Conservation (phyloP, 345 rosid species). For the Dipteronia sinensis region DNA sequence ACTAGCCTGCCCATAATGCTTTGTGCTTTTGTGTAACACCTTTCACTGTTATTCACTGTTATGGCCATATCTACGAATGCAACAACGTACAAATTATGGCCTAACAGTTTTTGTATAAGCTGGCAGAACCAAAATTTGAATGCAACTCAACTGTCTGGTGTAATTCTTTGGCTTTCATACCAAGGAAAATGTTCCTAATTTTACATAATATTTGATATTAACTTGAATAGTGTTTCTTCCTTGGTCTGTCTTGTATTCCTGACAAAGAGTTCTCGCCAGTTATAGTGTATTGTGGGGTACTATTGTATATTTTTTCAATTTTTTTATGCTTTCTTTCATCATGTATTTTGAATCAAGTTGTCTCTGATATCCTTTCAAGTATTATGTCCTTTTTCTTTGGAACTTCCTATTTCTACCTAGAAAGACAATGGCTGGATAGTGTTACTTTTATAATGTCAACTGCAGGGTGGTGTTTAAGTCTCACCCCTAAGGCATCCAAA, state of each 20-base stretch:
- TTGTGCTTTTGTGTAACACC: not conserved
- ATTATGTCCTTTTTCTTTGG: not conserved
- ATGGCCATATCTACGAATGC: not conserved
- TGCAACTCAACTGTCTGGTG: slow-evolving; percentile 2
- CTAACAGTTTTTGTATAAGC: not conserved
- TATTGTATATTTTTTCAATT: not conserved
- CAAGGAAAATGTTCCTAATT: not conserved
- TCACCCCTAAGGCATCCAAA: not conserved
- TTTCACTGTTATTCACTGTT: not conserved
- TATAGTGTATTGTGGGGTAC: not conserved
- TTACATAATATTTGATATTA: not conserved
- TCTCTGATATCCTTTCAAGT: not conserved
- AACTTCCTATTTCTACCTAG: not conserved
- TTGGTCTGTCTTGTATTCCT: not conserved
- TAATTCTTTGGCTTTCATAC: not conserved
- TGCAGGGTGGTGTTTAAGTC: not conserved
- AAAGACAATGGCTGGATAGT: not conserved
- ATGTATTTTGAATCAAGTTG: not conserved
- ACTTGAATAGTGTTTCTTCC: not conserved
- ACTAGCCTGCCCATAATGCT: not conserved
- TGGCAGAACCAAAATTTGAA: not conserved
- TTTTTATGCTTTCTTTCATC: not conserved
- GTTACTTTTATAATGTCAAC: not conserved
- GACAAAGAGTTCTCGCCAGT: not conserved
- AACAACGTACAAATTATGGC: not conserved